These are phyloP conservation scores for Talaromyces sp. DNA, from an alignment of 2,329 filamentous ascomycete genomes.

Conservation along the genomic window DNA sequence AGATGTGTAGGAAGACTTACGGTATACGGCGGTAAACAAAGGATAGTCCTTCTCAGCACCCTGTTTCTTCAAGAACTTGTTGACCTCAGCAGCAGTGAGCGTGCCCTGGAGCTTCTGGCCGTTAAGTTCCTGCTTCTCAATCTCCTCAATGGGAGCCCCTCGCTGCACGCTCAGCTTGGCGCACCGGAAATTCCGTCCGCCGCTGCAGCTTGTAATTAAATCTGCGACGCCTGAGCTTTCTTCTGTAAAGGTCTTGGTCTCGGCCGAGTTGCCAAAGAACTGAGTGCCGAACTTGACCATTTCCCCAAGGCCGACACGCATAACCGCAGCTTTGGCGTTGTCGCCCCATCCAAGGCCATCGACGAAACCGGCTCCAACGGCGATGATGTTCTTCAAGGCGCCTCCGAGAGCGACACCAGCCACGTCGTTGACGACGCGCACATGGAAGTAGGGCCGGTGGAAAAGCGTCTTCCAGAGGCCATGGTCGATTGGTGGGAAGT, in stretches of 20 bases:
- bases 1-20: constrained; percentile 31
- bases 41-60: constrained; percentile 81
- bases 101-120: constrained; percentile 97
- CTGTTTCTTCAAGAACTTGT: constrained; percentile 76
- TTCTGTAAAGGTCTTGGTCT: constrained; percentile 87
- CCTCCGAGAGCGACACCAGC: constrained; percentile 92
- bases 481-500: constrained; percentile 85
- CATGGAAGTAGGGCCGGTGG: constrained; percentile 96
- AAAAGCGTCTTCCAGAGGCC: constrained; percentile 78
- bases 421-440: constrained; percentile 90
- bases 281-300: constrained; percentile 94
- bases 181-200: constrained; percentile 90
- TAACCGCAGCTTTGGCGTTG: constrained; percentile 97
- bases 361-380: constrained; percentile 89
- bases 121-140: constrained; percentile 86
- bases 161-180: constrained; percentile 82
- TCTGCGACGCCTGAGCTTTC: constrained; percentile 56
- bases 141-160: constrained; percentile 74
- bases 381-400: constrained; percentile 95
- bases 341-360: constrained; percentile 96
- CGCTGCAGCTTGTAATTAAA: constrained; percentile 87
- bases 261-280: constrained; percentile 82
- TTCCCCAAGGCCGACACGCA: constrained; percentile 92
- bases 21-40: constrained; percentile 82
- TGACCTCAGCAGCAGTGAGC: constrained; percentile 84